Evolutionary conservation across 306 rosid species (phyloP).

Genomic region (Clitoria ternatea): DNA sequence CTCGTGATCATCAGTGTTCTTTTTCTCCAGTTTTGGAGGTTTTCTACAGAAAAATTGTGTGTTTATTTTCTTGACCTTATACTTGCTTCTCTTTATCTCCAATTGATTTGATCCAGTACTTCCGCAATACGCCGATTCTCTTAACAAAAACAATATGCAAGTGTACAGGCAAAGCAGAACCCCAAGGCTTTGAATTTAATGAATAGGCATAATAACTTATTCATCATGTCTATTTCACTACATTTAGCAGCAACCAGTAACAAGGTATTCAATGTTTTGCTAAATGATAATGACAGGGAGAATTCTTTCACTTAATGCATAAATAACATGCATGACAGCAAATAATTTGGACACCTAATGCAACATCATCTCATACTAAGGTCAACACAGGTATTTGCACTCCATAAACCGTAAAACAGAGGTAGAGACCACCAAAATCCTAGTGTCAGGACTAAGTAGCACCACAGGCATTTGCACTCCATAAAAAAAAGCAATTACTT

Average conservation of each 20-base stretch:
- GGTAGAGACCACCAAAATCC: conserved; percentile 9
- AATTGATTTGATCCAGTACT: no score
- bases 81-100: no score
- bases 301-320: conserved; percentile 49
- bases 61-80: no score
- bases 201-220: not conserved
- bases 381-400: no score
- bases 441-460: conserved; percentile 4
- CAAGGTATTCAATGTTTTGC: not conserved
- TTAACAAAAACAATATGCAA: not conserved
- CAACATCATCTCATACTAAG: conserved; percentile 16
- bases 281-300: conserved; percentile 47
- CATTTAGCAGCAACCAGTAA: not conserved
- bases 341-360: conserved; percentile 83
- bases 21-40: no score
- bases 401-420: not conserved
- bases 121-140: no score
- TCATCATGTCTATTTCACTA: not conserved
- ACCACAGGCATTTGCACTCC: not conserved
- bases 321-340: conserved; percentile 55
- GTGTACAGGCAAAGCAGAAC: not conserved
- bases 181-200: not conserved
- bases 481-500: conserved; percentile 11
- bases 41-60: no score
- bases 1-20: no score